Evolutionary conservation across 495 filamentous ascomycete species (phyloP).

Genomic region (Penicillium steckii): DNA sequence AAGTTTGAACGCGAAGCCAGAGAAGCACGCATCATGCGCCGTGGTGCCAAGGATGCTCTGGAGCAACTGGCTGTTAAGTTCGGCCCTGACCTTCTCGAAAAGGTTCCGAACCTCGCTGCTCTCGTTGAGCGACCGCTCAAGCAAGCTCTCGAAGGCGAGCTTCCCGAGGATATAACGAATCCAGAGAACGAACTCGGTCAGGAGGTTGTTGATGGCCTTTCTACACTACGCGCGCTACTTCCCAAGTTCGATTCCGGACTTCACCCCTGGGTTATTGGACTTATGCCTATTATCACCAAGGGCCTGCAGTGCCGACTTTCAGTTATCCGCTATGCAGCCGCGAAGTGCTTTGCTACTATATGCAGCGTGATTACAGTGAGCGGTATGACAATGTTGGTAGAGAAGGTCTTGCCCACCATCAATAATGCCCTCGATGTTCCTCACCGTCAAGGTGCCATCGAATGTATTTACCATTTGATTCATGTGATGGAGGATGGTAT

Average conservation of each 20-base stretch:
- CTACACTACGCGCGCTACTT: conserved; percentile 83
- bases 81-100: conserved; percentile 69
- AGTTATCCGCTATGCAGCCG: conserved; percentile 92
- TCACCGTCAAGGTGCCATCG: conserved; percentile 87
- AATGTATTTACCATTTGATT: conserved; percentile 92
- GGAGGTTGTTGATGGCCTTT: conserved; percentile 89
- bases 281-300: conserved; percentile 84
- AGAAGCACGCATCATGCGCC: conserved; percentile 81
- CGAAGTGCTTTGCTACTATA: conserved; percentile 95
- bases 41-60: conserved; percentile 91
- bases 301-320: conserved; percentile 83
- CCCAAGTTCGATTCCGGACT: conserved; percentile 76
- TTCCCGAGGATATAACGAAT: conserved; percentile 67
- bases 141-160: conserved; percentile 68
- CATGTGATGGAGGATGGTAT: conserved; percentile 98
- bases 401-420: conserved; percentile 87
- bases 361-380: conserved; percentile 94
- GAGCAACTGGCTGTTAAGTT: conserved; percentile 83
- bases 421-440: conserved; percentile 83
- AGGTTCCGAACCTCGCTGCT: conserved; percentile 73
- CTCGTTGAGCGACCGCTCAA: conserved; percentile 80
- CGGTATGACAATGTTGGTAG: conserved; percentile 93
- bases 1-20: conserved; percentile 84
- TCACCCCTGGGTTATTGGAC: conserved; percentile 70
- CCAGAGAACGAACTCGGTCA: conserved; percentile 75